These are phyloP conservation scores for Raphanus hybrid DNA, from an alignment of 441 rosid species.

Conservation along the genomic window DNA sequence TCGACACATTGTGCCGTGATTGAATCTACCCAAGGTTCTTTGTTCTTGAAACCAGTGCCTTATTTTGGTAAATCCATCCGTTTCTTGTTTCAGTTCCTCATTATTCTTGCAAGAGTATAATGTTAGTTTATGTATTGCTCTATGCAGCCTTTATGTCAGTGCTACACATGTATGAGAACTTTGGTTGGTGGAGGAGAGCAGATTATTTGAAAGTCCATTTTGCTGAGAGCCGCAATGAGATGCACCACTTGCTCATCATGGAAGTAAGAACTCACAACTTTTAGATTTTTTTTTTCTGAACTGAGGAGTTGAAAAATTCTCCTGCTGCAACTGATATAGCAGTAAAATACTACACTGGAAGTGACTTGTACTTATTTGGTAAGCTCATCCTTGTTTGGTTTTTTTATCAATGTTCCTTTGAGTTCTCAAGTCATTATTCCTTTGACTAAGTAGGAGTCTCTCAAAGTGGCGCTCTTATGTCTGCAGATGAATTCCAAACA, in stretches of 20 bases:
- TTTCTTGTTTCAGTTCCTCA: too few relatives aligned
- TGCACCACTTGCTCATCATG: slow-evolving; percentile 97
- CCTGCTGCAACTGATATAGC: slow-evolving; percentile 84
- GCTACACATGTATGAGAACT: slow-evolving; percentile 94
- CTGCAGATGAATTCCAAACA: slow-evolving; percentile 84
- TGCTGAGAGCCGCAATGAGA: slow-evolving; percentile 99
- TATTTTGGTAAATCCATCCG: too few relatives aligned
- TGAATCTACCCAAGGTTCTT: too few relatives aligned
- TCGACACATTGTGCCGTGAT: too few relatives aligned
- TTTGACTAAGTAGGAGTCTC: slow-evolving; percentile 5
- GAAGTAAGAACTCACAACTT: slow-evolving; percentile 57
- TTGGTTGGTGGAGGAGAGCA: slow-evolving; percentile 99
- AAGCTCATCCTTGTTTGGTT: slow-evolving; percentile 25
- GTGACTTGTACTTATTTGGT: slow-evolving; percentile 88
- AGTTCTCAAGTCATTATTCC: background rate
- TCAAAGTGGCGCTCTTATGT: slow-evolving; percentile 29
- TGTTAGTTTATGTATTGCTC: slow-evolving; percentile 1
- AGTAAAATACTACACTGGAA: slow-evolving; percentile 80
- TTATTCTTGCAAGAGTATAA: too few relatives aligned
- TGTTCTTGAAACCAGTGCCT: too few relatives aligned
- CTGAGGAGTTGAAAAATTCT: slow-evolving; percentile 76
- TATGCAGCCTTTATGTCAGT: slow-evolving; percentile 87
- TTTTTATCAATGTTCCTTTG: background rate
- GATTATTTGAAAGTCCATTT: slow-evolving; percentile 94
- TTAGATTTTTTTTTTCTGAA: background rate